Evolutionary conservation across 2,329 filamentous ascomycete species (phyloP), one percentile per base, ranked within the genome.

Genomic region (Botryosphaeria dothidea): DNA sequence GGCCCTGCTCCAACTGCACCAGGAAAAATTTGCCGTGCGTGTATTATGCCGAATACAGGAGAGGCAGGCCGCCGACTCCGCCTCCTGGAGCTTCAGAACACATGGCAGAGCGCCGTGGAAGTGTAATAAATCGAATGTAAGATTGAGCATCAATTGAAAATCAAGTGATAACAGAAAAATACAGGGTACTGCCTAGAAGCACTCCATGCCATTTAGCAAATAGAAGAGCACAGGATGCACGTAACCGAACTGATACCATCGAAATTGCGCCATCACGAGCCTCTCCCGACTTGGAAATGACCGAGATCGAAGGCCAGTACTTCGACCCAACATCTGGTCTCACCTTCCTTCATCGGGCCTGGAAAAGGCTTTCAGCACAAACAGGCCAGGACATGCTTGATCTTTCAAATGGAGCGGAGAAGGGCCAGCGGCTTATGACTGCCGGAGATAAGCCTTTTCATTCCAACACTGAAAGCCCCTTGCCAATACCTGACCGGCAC

Each of bases 361-460:
- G 90, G 88, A 74, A 90, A 82, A 77, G 89, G 82, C 64, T 92
- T 71, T 67, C 88, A 81, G 51, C 88, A 82, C 58, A 88, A 82
- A 79, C 78, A 45, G 75, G 68, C 19, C 75, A 73, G 0, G 71
- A 73, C 3, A 23, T 27, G 2, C 34, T 34, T 4, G 29, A 54
- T 6, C 29, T 70, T 34, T 36, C 69, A 27, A 65, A 57, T 13
- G 69, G 70, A 0, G 52, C 27, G 4, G 71, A 69, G 34, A 77
- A 78, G 25, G 78, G 79, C 29, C 83, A 85, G 19, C 77, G 79
- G 0, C 74, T 85, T 1, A 81, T 80, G 64, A 78, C 79, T 66
- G 83, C 84, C 25, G 83, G 83, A 0, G 84, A 86, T 67, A 82
- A 79, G 23, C 84, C 83, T 1, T 80, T 85, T 45, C 75, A 76